Percentiles rank a stretch among this genome's conserved stretches.
Evolutionary conservation across 495 filamentous ascomycete genomes (phyloP).

Genomic region (Hypoxylon fuscum): DNA sequence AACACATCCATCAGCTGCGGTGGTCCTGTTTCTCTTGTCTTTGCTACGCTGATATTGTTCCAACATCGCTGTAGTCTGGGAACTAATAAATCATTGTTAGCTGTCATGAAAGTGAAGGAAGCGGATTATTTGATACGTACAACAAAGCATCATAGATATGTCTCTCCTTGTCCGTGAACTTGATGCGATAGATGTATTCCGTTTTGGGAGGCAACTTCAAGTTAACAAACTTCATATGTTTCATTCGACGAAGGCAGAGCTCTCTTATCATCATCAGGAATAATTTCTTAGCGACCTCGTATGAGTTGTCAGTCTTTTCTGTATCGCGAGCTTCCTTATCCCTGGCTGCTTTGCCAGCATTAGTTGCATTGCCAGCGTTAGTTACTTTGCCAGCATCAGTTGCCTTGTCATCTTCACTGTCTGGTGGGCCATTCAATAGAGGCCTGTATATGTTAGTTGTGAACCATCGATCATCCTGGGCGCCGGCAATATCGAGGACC

Average conservation of each 20-base stretch:
- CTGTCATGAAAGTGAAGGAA: background rate
- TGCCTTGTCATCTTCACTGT: too few relatives aligned
- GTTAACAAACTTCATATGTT: constrained; percentile 91
- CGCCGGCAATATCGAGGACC: constrained; percentile 81
- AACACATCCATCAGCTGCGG: background rate
- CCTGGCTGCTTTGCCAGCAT: too few relatives aligned
- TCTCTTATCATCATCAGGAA: constrained; percentile 82
- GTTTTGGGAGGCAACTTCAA: constrained; percentile 79
- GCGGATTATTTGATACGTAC: constrained; percentile 44
- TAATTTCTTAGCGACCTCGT: constrained; percentile 60
- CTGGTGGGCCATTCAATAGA: constrained; percentile 68
- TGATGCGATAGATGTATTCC: constrained; percentile 81
- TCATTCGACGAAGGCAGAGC: constrained; percentile 84
- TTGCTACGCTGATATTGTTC: constrained; percentile 58
- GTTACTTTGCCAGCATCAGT: constrained; percentile 43
- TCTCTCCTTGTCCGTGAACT: constrained; percentile 77
- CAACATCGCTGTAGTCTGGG: constrained; percentile 79
- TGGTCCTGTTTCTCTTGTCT: constrained; percentile 43
- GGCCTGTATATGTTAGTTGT: constrained; percentile 77
- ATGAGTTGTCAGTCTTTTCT: too few relatives aligned
- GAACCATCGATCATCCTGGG: too few relatives aligned
- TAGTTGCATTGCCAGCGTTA: too few relatives aligned
- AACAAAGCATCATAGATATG: constrained; percentile 83
- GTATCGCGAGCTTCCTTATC: too few relatives aligned
- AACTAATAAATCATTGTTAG: constrained; percentile 51